Conservation (phyloP, 2,329 filamentous ascomycete genomes). For the Fusarium proliferatum region DNA sequence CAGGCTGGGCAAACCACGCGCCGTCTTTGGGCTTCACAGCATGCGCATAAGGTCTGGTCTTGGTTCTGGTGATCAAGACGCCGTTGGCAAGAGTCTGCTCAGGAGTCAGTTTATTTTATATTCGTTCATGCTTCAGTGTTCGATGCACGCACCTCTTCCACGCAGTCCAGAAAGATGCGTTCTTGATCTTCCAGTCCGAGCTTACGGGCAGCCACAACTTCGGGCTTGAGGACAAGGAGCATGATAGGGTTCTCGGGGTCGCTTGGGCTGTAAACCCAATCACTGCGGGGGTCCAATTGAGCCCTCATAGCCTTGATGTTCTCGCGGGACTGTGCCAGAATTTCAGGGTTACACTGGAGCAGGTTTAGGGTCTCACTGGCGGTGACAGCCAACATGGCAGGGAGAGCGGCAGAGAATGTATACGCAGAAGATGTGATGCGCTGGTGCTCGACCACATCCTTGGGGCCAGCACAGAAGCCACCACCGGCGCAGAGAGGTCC, state of each 20-base stretch:
- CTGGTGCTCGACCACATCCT: conserved; percentile 95
- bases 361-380: conserved; percentile 90
- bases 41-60: conserved; percentile 75
- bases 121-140: background rate
- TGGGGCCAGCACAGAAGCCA: conserved; percentile 92
- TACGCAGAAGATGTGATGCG: conserved; percentile 92
- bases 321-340: conserved; percentile 81
- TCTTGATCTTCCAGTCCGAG: conserved; percentile 83
- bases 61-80: conserved; percentile 88
- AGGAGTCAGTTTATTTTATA: conserved; percentile 26
- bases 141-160: conserved; percentile 84
- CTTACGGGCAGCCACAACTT: conserved; percentile 78
- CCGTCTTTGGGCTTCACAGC: conserved; percentile 75
- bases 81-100: conserved; percentile 82
- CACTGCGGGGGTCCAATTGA: conserved; percentile 91
- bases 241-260: conserved; percentile 86
- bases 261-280: conserved; percentile 90
- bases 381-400: conserved; percentile 94
- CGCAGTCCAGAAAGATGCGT: conserved; percentile 84
- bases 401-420: conserved; percentile 94
- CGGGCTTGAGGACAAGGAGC: conserved; percentile 83
- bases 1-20: conserved; percentile 77
- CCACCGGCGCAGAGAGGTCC: conserved; percentile 92
- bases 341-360: conserved; percentile 87
- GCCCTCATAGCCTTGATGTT: conserved; percentile 87